Conservation (phyloP, 768 basidiomycete genomes). For the Suillus subaureus region DNA sequence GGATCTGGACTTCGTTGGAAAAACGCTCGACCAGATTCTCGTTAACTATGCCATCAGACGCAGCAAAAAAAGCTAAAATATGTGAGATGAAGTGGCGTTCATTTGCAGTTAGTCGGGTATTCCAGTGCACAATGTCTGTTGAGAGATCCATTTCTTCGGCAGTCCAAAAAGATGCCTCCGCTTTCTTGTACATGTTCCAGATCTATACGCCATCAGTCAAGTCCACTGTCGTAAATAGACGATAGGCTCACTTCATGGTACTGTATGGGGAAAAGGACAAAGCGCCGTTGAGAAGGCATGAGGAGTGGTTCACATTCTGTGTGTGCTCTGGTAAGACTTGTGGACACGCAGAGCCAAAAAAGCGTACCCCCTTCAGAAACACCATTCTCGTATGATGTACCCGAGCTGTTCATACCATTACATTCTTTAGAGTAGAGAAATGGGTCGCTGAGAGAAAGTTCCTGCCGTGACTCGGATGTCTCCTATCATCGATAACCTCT, state of each 20-base stretch:
- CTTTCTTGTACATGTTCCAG: slow-evolving; percentile 95
- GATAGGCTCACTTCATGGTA: slow-evolving; percentile 74
- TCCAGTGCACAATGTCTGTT: slow-evolving; percentile 86
- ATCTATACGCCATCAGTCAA: slow-evolving; percentile 51
- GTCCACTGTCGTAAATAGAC: not conserved
- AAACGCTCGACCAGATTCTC: slow-evolving; percentile 95
- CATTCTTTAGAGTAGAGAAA: not conserved
- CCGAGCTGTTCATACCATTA: not conserved
- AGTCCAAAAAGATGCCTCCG: slow-evolving; percentile 93
- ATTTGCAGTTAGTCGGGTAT: slow-evolving; percentile 71
- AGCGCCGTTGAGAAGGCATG: slow-evolving; percentile 69
- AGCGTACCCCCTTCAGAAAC: not conserved
- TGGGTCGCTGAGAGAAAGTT: not conserved
- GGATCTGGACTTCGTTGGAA: slow-evolving; percentile 87
- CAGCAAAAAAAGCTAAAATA: slow-evolving; percentile 95
- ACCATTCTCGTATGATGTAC: not conserved
- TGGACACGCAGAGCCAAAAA: too few relatives aligned
- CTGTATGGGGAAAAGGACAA: slow-evolving; percentile 90
- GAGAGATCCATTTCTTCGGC: slow-evolving; percentile 92
- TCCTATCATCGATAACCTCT: not conserved
- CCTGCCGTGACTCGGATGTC: not conserved
- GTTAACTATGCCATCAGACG: slow-evolving; percentile 95
- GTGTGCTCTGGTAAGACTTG: not conserved
- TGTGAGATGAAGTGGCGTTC: slow-evolving; percentile 92
- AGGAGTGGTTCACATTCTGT: slow-evolving; percentile 64